These are phyloP conservation scores for Cystobasidium pallidum DNA, from an alignment of 1,284 basidiomycete genomes.

Conservation along the genomic window DNA sequence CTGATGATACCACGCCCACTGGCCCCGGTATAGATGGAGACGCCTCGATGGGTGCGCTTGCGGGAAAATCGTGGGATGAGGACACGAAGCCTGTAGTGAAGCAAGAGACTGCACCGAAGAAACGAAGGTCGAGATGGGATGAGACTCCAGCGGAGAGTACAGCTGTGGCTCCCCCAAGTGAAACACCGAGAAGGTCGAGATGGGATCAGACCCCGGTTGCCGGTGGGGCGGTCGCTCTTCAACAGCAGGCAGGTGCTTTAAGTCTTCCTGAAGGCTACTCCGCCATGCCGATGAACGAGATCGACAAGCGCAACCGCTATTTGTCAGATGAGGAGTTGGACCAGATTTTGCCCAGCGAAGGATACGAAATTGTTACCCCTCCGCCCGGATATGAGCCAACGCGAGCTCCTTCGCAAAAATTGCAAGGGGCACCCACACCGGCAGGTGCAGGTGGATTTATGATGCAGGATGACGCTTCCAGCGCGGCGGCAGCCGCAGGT, in stretches of 20 bases:
- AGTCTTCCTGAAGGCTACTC: conserved; percentile 36
- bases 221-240: conserved; percentile 55
- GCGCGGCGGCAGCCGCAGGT: conserved; percentile 77
- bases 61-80: conserved; percentile 58
- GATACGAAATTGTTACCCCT: conserved; percentile 89
- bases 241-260: conserved; percentile 54
- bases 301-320: conserved; percentile 92
- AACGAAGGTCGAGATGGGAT: conserved; percentile 91
- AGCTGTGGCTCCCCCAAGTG: conserved; percentile 58
- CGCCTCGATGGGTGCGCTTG: conserved; percentile 49
- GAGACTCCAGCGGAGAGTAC: conserved; percentile 73
- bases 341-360: conserved; percentile 79
- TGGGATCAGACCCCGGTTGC: conserved; percentile 85
- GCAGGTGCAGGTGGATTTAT: conserved; percentile 75
- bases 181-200: conserved; percentile 72
- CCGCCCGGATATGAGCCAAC: conserved; percentile 90
- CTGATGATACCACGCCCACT: conserved; percentile 59
- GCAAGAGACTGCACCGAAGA: conserved; percentile 71
- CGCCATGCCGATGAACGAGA: conserved; percentile 65
- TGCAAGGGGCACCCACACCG: conserved; percentile 68
- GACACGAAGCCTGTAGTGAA: conserved; percentile 68
- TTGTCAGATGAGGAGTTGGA: conserved; percentile 96
- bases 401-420: conserved; percentile 72
- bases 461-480: conserved; percentile 89
- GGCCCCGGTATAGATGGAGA: conserved; percentile 58